Percentiles rank a stretch among this genome's conserved stretches.
These are phyloP conservation scores for Cardamine occulta DNA, from an alignment of 345 rosid genomes.

Conservation along the genomic window DNA sequence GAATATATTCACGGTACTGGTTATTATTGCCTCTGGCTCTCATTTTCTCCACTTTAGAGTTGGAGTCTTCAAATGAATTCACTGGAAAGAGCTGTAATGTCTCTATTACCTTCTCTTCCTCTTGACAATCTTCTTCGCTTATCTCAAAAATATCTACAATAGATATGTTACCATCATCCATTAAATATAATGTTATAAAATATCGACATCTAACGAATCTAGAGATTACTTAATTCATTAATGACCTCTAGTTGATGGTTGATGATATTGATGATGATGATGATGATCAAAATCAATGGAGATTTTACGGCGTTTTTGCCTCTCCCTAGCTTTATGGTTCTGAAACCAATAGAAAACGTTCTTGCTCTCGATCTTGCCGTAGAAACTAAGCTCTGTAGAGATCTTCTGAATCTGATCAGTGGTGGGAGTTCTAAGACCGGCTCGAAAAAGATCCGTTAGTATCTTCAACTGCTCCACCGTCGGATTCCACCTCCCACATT, in stretches of 20 bases:
- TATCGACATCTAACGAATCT: no score
- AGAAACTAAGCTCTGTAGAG: constrained; percentile 83
- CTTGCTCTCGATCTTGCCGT: constrained; percentile 96
- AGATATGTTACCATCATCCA: neutral
- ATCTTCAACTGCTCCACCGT: constrained; percentile 87
- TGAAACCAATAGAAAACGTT: constrained; percentile 98
- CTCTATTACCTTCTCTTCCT: constrained; percentile 66
- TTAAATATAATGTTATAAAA: no score
- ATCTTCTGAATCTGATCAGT: constrained; percentile 96
- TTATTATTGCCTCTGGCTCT: constrained; percentile 28
- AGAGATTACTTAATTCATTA: neutral
- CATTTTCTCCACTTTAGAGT: constrained; percentile 52
- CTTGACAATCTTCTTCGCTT: constrained; percentile 33
- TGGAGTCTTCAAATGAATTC: constrained; percentile 31
- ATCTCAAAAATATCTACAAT: constrained; percentile 34
- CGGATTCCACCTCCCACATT: constrained; percentile 98
- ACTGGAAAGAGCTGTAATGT: constrained; percentile 90
- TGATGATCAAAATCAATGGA: constrained; percentile 54
- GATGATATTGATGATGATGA: constrained; percentile 29
- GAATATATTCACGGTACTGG: constrained; percentile 38
- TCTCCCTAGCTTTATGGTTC: constrained; percentile 93
- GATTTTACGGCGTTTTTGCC: constrained; percentile 85
- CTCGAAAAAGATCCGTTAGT: constrained; percentile 80
- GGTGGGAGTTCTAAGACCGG: constrained; percentile 91
- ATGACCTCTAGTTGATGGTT: constrained; percentile 31